Percentiles rank a stretch among this genome's conserved stretches.
Evolutionary conservation across 257 asterid genomes (phyloP).

Genomic region (Fraxinus americana): DNA sequence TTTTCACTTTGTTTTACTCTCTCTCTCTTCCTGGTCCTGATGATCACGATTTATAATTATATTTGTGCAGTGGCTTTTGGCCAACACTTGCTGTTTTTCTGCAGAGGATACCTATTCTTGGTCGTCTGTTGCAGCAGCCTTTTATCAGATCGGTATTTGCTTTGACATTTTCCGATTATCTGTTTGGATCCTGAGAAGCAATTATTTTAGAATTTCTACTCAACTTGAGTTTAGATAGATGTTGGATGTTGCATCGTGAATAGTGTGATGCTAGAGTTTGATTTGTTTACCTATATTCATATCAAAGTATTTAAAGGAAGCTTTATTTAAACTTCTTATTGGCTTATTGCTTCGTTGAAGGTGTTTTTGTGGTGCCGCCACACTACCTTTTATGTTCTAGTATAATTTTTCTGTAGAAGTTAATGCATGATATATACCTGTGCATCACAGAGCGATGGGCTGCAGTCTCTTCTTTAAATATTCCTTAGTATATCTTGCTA

Average conservation of each 20-base stretch:
- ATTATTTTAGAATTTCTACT: neutral
- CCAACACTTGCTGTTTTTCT: slow-evolving; percentile 89
- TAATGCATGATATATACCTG: neutral
- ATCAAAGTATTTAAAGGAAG: neutral
- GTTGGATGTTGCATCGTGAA: neutral
- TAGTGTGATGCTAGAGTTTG: neutral
- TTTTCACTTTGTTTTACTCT: neutral
- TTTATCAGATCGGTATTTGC: slow-evolving; percentile 78
- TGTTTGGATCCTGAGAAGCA: neutral
- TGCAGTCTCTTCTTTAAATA: neutral
- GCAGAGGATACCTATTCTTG: slow-evolving; percentile 87
- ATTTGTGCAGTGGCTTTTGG: slow-evolving; percentile 92
- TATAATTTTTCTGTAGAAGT: neutral
- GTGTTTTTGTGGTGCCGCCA: neutral
- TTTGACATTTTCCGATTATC: slow-evolving; percentile 4
- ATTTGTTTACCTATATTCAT: neutral
- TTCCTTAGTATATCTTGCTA: neutral
- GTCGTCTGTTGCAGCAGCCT: slow-evolving; percentile 93
- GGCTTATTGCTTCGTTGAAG: slow-evolving; percentile 3
- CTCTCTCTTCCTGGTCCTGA: slow-evolving; percentile 24
- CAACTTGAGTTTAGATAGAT: neutral
- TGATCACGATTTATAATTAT: neutral
- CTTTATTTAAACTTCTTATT: neutral
- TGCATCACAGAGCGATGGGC: neutral
- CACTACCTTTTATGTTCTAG: neutral